Conservation (phyloP, 495 filamentous ascomycete genomes). For the Daldinia loculata region DNA sequence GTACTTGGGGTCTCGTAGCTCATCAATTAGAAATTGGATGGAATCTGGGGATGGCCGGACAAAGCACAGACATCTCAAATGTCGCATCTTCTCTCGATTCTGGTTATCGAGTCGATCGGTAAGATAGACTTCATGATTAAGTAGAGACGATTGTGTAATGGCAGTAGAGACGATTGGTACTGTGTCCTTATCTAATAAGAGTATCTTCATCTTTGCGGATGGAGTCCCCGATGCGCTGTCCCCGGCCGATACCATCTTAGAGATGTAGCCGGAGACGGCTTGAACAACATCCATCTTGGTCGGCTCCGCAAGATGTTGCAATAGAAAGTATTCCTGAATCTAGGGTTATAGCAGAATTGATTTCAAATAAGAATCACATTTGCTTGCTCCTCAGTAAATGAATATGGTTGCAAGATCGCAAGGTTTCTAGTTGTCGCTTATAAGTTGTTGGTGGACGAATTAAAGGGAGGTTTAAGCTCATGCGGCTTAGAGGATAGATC, state of each 20-base stretch:
- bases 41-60: slow-evolving; percentile 90
- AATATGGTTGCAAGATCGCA: neutral
- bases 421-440: neutral
- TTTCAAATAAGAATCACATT: neutral
- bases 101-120: slow-evolving; percentile 94
- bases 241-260: slow-evolving; percentile 93
- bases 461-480: slow-evolving; percentile 6
- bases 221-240: slow-evolving; percentile 73
- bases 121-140: slow-evolving; percentile 97
- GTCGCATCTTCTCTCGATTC: slow-evolving; percentile 96
- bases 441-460: neutral
- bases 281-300: slow-evolving; percentile 87
- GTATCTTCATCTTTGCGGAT: slow-evolving; percentile 97
- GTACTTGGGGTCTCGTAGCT: slow-evolving; percentile 95
- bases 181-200: slow-evolving; percentile 94
- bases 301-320: slow-evolving; percentile 20
- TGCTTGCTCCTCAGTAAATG: neutral
- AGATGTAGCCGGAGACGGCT: slow-evolving; percentile 92
- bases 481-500: slow-evolving; percentile 33
- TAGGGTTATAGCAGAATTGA: neutral
- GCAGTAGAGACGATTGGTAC: slow-evolving; percentile 92
- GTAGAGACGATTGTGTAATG: slow-evolving; percentile 93
- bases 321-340: neutral
- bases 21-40: slow-evolving; percentile 92
- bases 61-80: slow-evolving; percentile 92